Base-by-base conservation (phyloP, 1,139 yeast genomes). In the Geotrichum carabidarum region DNA sequence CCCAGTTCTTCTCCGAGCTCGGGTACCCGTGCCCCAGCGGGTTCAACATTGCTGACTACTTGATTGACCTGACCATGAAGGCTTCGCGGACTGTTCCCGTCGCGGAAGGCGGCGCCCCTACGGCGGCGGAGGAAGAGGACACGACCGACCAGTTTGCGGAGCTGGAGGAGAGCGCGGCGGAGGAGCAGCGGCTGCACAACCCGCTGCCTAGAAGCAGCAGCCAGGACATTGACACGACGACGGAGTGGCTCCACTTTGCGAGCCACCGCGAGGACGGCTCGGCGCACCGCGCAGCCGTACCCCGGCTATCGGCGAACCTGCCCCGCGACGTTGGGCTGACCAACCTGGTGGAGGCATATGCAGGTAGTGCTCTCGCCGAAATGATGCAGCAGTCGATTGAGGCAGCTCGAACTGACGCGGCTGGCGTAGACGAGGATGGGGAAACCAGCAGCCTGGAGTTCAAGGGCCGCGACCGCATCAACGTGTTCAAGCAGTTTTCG, bases 241-340 rank as follows among this genome's bases (percentile, higher is more conserved):
- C 83, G 40, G 96, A 88, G 70, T 90, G 97, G 96, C 90, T 83
- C 54, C 96, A 88, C 69, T 82, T 76, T 67, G 96, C 95, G 0
- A 79, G 79, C n/a, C 96, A 89, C 66, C 75, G 95, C 53, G 91
- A 86, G 62, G 95, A 86, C 44, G 51, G 48, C 15, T n/a, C 43
- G 30, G 27, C 4, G 27, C 27, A 22, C 27, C 3, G 27, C 27
- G 15, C 30, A 6, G n/a, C 41, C 4, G 27, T 17, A 17, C 41
- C 48, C 8, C 8, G n/a, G 11, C 2, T 41, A 1, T 41, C 54
- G 3, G 31, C 49, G 36, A 50, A 31, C 11, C 15, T 14, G 27
- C 47, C 46, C 15, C 42, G 42, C 11, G 36, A 40, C 15, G 31
- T 48, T 7, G 8, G 38, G 4, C 57, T 69, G n/a, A 62, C 59